Evolutionary conservation across 1,284 basidiomycete species (phyloP), one percentile per base, ranked within the genome.

Genomic region (Cutaneotrichosporon cavernicola): DNA sequence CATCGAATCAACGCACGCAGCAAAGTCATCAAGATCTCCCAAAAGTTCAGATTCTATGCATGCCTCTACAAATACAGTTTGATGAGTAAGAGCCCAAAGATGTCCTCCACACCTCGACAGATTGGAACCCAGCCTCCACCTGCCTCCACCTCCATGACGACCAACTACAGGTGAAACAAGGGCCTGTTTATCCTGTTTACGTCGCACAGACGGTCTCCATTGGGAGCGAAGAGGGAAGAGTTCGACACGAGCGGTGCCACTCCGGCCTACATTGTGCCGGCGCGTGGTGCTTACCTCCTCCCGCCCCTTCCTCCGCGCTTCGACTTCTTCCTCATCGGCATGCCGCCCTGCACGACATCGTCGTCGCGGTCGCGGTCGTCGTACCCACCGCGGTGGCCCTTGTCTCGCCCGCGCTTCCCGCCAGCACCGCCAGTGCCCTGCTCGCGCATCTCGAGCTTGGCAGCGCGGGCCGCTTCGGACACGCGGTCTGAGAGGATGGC

Each of bases 401-500:
- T 84, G 74, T 84, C 85, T 46, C 73, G 78, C 76, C 61, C 83
- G 82, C 77, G 87, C 85, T 75, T 90, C 85, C 78, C 80, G 60
- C 79, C 77, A 4, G 67, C 66, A 46, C 80, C 79, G 51, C 75
- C 77, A n/a, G 72, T 77, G 53, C 79, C 76, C 58, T 64, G 68
- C 69, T 85, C 84, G 57, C 81, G 76, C 78, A 84, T 80, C 72
- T 98, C 95, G 49, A 86, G 85, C 51, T 88, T 86, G 3, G 96
- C 95, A 43, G 92, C 83, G 60, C 97, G 84, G 16, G 86, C 87
- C 0, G 96, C 97, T 78, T 97, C 92, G 26, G 90, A 88, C 16
- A 97, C 96, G 1, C 95, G 85, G 77, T 99, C 96, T 63, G 88
- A 86, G 63, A 99, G 81, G 36, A 98, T 82, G 56, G 90, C 89